phyloP scores from a whole-genome alignment of 2,329 filamentous ascomycete species.

The Xylaria sp. region DNA sequence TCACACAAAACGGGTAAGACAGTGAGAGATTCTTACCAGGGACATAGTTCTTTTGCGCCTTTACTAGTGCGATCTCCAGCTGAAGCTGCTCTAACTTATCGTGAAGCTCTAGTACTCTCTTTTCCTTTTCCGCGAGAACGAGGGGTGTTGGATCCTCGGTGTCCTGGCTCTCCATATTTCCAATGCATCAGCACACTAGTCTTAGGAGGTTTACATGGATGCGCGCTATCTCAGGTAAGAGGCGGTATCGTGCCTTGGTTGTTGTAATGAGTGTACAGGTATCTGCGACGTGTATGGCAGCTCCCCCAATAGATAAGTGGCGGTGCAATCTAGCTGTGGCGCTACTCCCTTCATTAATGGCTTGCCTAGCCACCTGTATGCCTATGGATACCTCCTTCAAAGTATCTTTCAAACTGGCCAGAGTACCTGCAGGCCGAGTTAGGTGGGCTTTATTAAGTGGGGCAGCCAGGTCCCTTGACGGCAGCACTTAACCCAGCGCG shows the following conservation, averaged over 20 bases:
- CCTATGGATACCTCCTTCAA: too few relatives aligned
- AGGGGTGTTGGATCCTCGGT: constrained; percentile 47
- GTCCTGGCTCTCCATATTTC: constrained; percentile 36
- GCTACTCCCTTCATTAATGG: neutral
- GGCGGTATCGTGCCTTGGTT: neutral
- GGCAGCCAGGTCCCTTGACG: constrained; percentile 10
- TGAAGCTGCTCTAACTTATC: constrained; percentile 73
- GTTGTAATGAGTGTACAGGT: neutral
- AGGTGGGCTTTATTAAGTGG: constrained; percentile 11
- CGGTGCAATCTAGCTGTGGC: neutral
- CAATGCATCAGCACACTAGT: neutral
- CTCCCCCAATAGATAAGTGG: neutral
- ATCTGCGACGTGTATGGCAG: neutral
- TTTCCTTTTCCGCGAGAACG: constrained; percentile 69
- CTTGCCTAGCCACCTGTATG: too few relatives aligned
- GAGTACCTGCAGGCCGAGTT: neutral
- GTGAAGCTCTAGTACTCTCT: constrained; percentile 70
- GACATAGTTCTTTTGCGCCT: constrained; percentile 50
- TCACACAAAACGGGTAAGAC: neutral
- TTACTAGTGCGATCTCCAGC: constrained; percentile 72
- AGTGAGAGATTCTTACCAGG: constrained; percentile 41
- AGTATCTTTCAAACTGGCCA: too few relatives aligned
- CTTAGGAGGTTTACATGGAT: neutral
- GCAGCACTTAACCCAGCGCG: neutral
- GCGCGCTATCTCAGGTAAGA: neutral